phyloP scores from a whole-genome alignment of 1,284 basidiomycete species.

The Trametes versicolor region DNA sequence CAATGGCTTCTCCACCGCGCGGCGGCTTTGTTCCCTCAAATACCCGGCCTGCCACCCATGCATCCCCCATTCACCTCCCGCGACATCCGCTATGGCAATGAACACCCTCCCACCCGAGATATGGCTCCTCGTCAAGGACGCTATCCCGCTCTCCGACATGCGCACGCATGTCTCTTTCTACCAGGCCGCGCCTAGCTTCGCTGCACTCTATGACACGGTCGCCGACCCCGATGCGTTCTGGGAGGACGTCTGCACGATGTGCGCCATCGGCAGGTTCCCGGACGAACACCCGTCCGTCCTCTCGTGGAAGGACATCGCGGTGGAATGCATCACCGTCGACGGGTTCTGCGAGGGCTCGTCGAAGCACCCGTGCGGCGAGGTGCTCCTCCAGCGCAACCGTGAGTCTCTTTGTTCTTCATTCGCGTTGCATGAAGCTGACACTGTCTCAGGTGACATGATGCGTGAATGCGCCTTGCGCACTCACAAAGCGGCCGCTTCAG shows the following conservation, averaged over 20 bases:
- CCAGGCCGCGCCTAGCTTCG: background rate
- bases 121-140: slow-evolving; percentile 14
- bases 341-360: slow-evolving; percentile 23
- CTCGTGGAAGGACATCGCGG: slow-evolving; percentile 22
- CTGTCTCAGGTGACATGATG: background rate
- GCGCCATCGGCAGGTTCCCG: slow-evolving; percentile 11
- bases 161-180: slow-evolving; percentile 30
- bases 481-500: background rate
- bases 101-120: slow-evolving; percentile 23
- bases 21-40: background rate
- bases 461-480: background rate
- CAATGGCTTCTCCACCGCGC: background rate
- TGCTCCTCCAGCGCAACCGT: slow-evolving; percentile 17
- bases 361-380: slow-evolving; percentile 12
- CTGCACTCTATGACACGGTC: slow-evolving; percentile 18
- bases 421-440: background rate
- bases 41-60: slow-evolving; percentile 3
- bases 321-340: slow-evolving; percentile 16
- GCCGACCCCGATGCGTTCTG: slow-evolving; percentile 16
- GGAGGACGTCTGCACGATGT: slow-evolving; percentile 17
- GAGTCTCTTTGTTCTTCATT: background rate
- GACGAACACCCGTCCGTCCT: slow-evolving; percentile 1
- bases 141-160: slow-evolving; percentile 20
- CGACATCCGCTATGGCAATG: background rate
- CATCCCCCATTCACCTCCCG: background rate